Evolutionary conservation across 495 filamentous ascomycete genomes (phyloP), one percentile per base, ranked within the genome.

Genomic region (Rostrohypoxylon terebratum): DNA sequence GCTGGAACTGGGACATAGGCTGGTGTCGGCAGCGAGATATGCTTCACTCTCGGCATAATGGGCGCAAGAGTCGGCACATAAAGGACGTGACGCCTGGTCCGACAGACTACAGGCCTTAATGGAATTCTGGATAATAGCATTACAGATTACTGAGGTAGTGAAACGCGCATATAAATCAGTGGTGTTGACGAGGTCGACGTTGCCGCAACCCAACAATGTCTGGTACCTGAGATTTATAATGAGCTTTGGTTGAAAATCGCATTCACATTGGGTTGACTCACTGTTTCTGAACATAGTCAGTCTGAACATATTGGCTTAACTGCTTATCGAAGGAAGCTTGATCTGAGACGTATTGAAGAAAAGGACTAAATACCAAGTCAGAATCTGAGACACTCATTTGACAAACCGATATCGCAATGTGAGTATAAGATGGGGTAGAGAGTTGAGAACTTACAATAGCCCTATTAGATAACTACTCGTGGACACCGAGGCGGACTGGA

Each of bases 111-210:
- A 98, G 38, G 85, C 79, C n/a, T 76, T 67, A 71, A 90, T 90
- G 23, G 96, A 99, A 76, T 93, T 94, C 80, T 98, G 96, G 61
- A 99, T 88, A 78, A 99, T 92, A 67, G 92, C 89, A 85, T 94
- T 98, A 87, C 96, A 99, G 71, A 99, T 87, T 78, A 94, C 89
- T 73, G 92, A 95, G 54, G 89, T 95, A 11, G 94, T 97, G 81
- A 94, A 99, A 75, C 94, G 91, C 21, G 96, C 96, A 82, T 99
- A 99, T 75, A 93, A 88, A 73, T 90, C 86, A 60, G 88, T 90
- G n/a, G 93, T 91, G 72, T 96, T 92, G 33, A 90, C 90, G 55
- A 92, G 85, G 74, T 96, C 90, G 77, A 97, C 81, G 67, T 88
- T 87, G 36, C 86, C 83, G 77, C 96, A 99, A 44, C 96, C 95